Evolutionary conservation across 352 stramenopile species (phyloP).

Genomic region (Globisporangium irregulare): DNA sequence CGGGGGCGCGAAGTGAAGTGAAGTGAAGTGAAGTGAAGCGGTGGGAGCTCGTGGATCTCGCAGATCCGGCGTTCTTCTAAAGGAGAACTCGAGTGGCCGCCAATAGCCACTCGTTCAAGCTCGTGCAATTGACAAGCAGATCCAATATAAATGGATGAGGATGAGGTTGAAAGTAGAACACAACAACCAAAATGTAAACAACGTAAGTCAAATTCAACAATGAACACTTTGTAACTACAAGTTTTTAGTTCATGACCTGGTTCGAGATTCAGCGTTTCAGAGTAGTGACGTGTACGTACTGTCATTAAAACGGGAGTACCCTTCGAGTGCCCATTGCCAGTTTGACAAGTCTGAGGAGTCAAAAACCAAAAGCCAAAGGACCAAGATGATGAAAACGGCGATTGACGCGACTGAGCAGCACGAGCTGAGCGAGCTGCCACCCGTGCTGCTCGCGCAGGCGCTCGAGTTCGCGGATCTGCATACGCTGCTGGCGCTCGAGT

Average conservation of each 20-base stretch:
- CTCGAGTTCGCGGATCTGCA: constrained; percentile 40
- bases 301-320: neutral
- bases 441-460: constrained; percentile 34
- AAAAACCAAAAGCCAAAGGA: neutral
- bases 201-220: no score
- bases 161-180: no score
- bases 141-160: no score
- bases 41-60: constrained; percentile 22
- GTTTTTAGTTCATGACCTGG: no score
- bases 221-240: no score
- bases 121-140: no score
- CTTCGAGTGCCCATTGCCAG: neutral
- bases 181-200: no score
- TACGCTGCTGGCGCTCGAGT: constrained; percentile 34
- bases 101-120: no score
- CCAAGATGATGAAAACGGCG: neutral
- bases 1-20: constrained; percentile 39
- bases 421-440: constrained; percentile 32
- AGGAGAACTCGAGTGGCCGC: no score
- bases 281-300: neutral
- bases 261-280: neutral
- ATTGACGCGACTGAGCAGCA: constrained; percentile 4
- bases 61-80: neutral
- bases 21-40: constrained; percentile 32
- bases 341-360: no score